A percentile compares a stretch with the other conserved stretches of the same genome.
phyloP scores from a whole-genome alignment of 441 rosid species.

The Syzygium syzygioides region DNA sequence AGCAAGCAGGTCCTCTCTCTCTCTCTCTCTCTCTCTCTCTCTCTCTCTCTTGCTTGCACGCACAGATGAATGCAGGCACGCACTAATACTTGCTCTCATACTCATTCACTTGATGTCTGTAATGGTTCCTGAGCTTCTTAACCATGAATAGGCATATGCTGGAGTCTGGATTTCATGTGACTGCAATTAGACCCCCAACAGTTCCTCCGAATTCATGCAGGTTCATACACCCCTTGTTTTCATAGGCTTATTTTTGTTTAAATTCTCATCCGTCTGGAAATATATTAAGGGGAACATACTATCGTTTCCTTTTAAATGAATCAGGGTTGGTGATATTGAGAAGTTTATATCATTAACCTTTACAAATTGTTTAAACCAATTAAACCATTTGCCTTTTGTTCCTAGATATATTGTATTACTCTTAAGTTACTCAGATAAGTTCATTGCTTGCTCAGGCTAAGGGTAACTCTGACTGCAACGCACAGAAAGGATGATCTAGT shows the following conservation, averaged over 20 bases:
- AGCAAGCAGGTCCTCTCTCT: constrained; percentile 59
- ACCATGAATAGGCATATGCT: constrained; percentile 48
- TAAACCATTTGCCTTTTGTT: not conserved
- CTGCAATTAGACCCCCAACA: constrained; percentile 95
- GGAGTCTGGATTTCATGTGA: constrained; percentile 82
- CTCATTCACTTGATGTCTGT: not conserved
- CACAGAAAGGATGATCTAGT: constrained; percentile 71
- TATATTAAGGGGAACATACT: not conserved
- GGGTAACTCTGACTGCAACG: constrained; percentile 64
- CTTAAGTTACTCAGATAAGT: not conserved
- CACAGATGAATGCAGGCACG: not conserved
- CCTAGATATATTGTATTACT: not conserved
- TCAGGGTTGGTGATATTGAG: not conserved
- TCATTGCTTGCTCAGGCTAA: constrained; percentile 32
- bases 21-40: constrained; percentile 10
- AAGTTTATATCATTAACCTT: not conserved
- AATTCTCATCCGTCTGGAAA: not conserved
- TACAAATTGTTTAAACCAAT: not conserved
- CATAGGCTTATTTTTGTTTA: not conserved
- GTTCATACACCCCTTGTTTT: constrained; percentile 22
- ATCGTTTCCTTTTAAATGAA: not conserved
- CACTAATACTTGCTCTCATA: not conserved
- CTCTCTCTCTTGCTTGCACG: not conserved
- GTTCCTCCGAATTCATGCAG: constrained; percentile 97
- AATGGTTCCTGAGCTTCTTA: constrained; percentile 10